Percentiles rank a stretch among this genome's conserved stretches.
phyloP scores from a whole-genome alignment of 306 rosid genomes.

The Rosa lucieae region DNA sequence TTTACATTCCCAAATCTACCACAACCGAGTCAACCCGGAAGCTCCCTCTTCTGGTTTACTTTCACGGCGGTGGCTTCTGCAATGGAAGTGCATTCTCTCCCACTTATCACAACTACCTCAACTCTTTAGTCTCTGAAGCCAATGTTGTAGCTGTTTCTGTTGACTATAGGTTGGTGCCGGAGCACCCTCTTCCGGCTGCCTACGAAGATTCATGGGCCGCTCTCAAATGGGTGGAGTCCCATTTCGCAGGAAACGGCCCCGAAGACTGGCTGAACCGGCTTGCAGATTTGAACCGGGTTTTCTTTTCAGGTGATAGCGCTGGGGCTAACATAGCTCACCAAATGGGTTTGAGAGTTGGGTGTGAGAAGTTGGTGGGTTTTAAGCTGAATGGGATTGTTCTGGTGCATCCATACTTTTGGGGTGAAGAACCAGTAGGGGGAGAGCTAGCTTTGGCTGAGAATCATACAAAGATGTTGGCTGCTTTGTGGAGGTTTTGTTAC shows the following conservation, averaged over 20 bases:
- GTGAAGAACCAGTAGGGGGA: not conserved
- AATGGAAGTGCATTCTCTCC: conserved; percentile 41
- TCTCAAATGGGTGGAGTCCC: conserved; percentile 44
- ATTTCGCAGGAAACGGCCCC: conserved; percentile 13
- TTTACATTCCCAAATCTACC: conserved; percentile 47
- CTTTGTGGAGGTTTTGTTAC: not conserved
- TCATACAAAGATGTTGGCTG: not conserved
- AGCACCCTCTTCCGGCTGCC: conserved; percentile 50
- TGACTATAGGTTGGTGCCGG: conserved; percentile 59
- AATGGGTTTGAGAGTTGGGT: conserved; percentile 28
- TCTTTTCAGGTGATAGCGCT: conserved; percentile 69
- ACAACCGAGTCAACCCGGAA: conserved; percentile 13
- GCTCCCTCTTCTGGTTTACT: conserved; percentile 60
- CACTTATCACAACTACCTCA: conserved; percentile 41
- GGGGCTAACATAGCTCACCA: conserved; percentile 49
- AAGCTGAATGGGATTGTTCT: conserved; percentile 39
- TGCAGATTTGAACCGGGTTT: conserved; percentile 32
- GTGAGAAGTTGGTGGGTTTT: not conserved
- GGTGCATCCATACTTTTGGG: conserved; percentile 51
- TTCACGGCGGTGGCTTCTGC: conserved; percentile 69
- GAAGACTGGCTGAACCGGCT: conserved; percentile 53
- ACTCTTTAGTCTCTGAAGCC: conserved; percentile 32
- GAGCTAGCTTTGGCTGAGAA: not conserved
- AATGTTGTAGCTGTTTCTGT: conserved; percentile 47
- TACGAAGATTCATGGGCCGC: conserved; percentile 57